Evolutionary conservation across 352 stramenopile species (phyloP), one percentile per base, ranked within the genome.

Genomic region (Phytophthora tentaculata): DNA sequence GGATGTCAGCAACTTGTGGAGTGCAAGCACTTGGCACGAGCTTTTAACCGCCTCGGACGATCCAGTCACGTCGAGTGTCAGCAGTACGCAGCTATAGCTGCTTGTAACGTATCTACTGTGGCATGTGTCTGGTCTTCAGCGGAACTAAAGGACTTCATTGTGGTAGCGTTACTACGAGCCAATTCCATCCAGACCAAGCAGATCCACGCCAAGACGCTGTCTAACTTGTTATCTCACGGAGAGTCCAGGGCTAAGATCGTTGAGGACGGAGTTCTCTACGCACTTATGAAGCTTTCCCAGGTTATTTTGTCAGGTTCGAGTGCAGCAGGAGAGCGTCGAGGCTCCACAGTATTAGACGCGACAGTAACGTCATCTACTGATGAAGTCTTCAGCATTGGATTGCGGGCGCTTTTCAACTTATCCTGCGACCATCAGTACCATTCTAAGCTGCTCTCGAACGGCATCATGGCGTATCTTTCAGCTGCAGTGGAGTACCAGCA

Each of bases 111-210:
- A 3, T 89, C 87, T 1, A 87, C 77, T 0, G 32, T 88, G 1
- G 56, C 74, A 35, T 95, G 84, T 61, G 86, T 92, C 19, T 95
- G 87, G 87, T 88, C 73, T 1, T 89, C 82, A 0, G 57, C 76
- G 0, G 87, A 95, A 55, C 81, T 95, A 2, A 92, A 92, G 35
- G 87, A 95, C 61, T 92, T 95, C 32, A 91, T 93, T 13, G 87
- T 93, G 1, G 83, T 95, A 3, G 85, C 87, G 13, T 49, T 95
- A 23, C 55, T 95, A 26, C 81, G 87, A 3, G 86, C 87, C 0
- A 93, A 95, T 54, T 95, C 87, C 16, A 69, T 84, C 5, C 83
- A 93, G n/a, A 78, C 87, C 1, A 95, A 93, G 62, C 84, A 93
- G 49, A 91, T 93, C 35, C 87, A 95, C 49, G 83, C 82, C 50